These are phyloP conservation scores for Nematodospora anomalae DNA, from an alignment of 1,139 yeast species.

Conservation along the genomic window DNA sequence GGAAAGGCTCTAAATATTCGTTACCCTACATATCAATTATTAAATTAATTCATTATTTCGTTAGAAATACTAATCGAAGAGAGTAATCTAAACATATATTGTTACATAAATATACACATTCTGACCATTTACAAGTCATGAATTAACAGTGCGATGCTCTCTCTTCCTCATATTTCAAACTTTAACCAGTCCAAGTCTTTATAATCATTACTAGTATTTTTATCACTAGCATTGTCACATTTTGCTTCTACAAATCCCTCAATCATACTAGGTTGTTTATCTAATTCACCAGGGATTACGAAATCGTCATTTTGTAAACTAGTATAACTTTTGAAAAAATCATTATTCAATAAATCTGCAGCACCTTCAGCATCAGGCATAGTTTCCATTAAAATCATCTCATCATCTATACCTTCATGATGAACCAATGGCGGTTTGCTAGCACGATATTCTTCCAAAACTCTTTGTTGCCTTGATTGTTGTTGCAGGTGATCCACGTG, in stretches of 20 bases:
- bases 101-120: background rate
- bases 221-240: conserved; percentile 2
- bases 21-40: too few species aligned
- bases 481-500: conserved; percentile 4
- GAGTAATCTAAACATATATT: background rate
- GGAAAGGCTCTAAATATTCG: background rate
- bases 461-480: conserved; percentile 8
- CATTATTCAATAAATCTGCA: conserved; percentile 9
- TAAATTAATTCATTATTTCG: background rate
- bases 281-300: conserved; percentile 1
- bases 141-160: too few species aligned
- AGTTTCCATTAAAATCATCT: conserved; percentile 13
- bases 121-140: too few species aligned
- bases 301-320: conserved; percentile 12
- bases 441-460: conserved; percentile 16
- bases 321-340: conserved; percentile 13
- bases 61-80: background rate
- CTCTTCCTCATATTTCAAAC: conserved; percentile 34
- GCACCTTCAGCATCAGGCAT: conserved; percentile 1
- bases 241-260: conserved; percentile 4
- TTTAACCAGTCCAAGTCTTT: conserved; percentile 49
- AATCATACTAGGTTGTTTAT: conserved; percentile 1
- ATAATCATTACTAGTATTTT: conserved; percentile 8
- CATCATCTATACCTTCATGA: conserved; percentile 18
- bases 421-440: conserved; percentile 14